Evolutionary conservation across 192 early-diverging fungal species (phyloP), one percentile per base, ranked within the genome.

Genomic region (Coemansia sp.): DNA sequence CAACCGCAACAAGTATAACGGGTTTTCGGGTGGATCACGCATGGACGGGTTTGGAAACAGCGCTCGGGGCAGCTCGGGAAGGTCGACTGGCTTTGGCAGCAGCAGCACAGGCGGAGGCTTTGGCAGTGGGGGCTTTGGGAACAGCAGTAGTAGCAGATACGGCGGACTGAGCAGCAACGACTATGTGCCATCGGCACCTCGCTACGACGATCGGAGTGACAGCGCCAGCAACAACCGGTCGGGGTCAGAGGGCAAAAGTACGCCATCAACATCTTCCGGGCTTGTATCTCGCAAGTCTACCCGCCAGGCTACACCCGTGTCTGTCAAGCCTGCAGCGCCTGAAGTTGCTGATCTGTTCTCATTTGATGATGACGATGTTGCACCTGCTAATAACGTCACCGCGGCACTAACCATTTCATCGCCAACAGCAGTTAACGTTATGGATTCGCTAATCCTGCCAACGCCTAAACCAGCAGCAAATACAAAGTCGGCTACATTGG

Each of bases 1-100:
- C 22, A 98, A 93, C 76, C 87, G 91, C 39, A 80, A 86, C 74
- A 98, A 98, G 79, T 98, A 94, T 66, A 87, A 83, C 1, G 91
- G 92, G 23, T 90, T 91, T 14, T 81, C 88, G 5, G 86, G 85
- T 8, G 86, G 85, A 12, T 69, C 76, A 16, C 35, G 55, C 38
- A 57, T 68, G 39, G 39, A 48, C 23, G 69, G 72, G 7, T 61
- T 61, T 61, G 59, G 59, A 6, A 61, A 61, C 26, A 7, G 52
- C 26, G 16, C 23, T 16, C 11, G 52, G 4, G 26, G 52, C 52
- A 54, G 52, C 10, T 54, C 41, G 1, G 41, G 82, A 38, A 73
- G 80, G 59, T 85, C 85, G 52, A 79, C 85, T 11, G 90, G 92
- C 7, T 91, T 87, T 83, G 88, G 89, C 29, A 85, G 84, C 45